Conservation (phyloP, 2,329 filamentous ascomycete species). For the Trichoderma koningii region DNA sequence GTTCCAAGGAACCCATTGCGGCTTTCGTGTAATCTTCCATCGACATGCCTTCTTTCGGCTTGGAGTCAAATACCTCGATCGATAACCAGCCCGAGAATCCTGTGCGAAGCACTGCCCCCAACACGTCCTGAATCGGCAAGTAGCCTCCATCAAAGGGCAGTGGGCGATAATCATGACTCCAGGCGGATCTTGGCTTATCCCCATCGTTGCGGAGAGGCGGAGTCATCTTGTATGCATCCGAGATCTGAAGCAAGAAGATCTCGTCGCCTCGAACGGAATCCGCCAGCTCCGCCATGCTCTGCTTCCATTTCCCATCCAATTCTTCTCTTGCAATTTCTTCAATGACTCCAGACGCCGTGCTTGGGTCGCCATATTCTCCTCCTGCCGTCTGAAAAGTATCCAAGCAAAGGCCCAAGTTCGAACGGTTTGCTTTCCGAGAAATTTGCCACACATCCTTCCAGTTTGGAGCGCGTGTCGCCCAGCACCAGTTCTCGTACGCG, state of each 20-base stretch:
- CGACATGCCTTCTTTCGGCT: neutral
- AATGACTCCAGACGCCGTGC: conserved; percentile 38
- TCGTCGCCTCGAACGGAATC: conserved; percentile 61
- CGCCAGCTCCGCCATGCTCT: conserved; percentile 58
- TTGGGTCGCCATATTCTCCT: conserved; percentile 73
- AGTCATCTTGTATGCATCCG: conserved; percentile 68
- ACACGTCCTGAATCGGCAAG: conserved; percentile 65
- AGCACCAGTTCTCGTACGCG: conserved; percentile 83
- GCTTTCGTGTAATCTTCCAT: neutral
- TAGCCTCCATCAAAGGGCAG: conserved; percentile 72
- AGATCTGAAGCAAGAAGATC: conserved; percentile 74
- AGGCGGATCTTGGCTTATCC: conserved; percentile 58
- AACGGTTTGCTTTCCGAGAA: conserved; percentile 60
- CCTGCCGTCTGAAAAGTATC: conserved; percentile 78
- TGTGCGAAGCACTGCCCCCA: conserved; percentile 65
- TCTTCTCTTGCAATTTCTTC: conserved; percentile 48
- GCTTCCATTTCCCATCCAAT: conserved; percentile 52
- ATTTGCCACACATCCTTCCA: conserved; percentile 74
- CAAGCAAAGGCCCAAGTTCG: conserved; percentile 72
- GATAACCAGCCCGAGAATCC: conserved; percentile 69
- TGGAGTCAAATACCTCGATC: conserved; percentile 67
- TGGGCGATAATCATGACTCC: conserved; percentile 68
- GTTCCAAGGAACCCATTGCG: neutral
- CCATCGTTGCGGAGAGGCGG: conserved; percentile 56
- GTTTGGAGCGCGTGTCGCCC: conserved; percentile 67